Conservation (phyloP, 768 basidiomycete species). For the Serendipita sp. region DNA sequence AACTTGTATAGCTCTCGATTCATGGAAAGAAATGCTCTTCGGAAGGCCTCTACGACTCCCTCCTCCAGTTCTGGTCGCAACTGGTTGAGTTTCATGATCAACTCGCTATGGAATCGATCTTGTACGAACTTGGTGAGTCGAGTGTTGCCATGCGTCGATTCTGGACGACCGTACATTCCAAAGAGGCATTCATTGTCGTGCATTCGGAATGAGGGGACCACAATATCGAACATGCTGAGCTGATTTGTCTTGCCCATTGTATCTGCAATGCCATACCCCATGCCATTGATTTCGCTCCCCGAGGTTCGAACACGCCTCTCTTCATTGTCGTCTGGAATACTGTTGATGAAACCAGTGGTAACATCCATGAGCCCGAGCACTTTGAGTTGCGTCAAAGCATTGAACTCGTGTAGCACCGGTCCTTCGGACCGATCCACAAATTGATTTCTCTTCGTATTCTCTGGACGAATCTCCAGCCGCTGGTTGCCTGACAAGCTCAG, state of each 20-base stretch:
- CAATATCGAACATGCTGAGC: constrained; percentile 82
- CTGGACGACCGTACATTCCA: constrained; percentile 82
- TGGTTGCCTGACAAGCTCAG: constrained; percentile 97
- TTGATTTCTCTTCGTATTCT: constrained; percentile 20
- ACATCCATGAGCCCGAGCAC: constrained; percentile 98
- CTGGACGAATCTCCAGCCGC: constrained; percentile 83
- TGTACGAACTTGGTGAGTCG: constrained; percentile 67
- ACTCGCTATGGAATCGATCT: constrained; percentile 39
- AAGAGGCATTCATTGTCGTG: constrained; percentile 72
- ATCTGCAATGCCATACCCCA: constrained; percentile 95
- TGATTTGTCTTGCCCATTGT: constrained; percentile 65
- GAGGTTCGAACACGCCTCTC: constrained; percentile 88
- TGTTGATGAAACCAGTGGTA: constrained; percentile 40
- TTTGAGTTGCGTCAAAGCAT: constrained; percentile 64
- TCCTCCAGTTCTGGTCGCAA: constrained; percentile 50
- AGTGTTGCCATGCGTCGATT: constrained; percentile 34
- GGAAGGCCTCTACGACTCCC: constrained; percentile 54
- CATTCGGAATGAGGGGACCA: constrained; percentile 68
- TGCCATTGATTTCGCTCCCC: constrained; percentile 67
- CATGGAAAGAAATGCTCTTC: constrained; percentile 73
- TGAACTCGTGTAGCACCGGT: constrained; percentile 61
- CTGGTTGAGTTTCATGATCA: constrained; percentile 21
- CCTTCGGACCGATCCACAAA: constrained; percentile 17
- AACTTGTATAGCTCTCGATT: constrained; percentile 67
- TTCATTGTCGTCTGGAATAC: constrained; percentile 55